Evolutionary conservation across 768 basidiomycete species (phyloP).

Genomic region (Crepidotus variabilis): DNA sequence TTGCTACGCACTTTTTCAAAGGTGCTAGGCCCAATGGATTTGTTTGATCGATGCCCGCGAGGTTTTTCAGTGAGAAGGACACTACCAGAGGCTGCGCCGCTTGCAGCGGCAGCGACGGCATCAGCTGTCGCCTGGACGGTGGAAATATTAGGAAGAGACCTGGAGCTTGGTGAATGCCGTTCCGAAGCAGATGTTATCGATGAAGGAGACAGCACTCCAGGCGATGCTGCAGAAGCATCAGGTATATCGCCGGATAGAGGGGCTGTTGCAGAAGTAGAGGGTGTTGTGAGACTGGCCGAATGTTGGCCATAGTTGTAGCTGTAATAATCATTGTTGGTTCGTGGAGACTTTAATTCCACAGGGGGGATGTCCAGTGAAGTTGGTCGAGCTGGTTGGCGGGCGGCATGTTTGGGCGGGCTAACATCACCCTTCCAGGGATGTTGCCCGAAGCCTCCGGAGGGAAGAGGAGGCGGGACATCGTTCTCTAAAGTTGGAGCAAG

Average conservation of each 20-base stretch:
- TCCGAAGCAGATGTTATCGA: conserved; percentile 8
- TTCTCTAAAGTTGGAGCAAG: conserved; percentile 25
- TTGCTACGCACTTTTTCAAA: conserved; percentile 80
- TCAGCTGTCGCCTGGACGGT: conserved; percentile 11
- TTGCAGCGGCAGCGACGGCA: conserved; percentile 10
- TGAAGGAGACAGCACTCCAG: conserved; percentile 11
- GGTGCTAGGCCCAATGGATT: conserved; percentile 61
- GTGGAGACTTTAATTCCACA: too few relatives aligned
- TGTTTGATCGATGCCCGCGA: conserved; percentile 37
- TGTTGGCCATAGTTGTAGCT: not conserved
- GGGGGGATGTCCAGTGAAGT: not conserved
- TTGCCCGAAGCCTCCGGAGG: not conserved
- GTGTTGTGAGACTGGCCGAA: not conserved
- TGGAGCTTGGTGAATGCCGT: conserved; percentile 1
- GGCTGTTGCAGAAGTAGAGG: conserved; percentile 9
- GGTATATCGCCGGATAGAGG: not conserved
- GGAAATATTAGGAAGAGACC: conserved; percentile 11
- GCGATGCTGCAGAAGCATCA: conserved; percentile 5
- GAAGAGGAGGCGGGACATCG: conserved; percentile 1
- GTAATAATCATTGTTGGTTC: not conserved
- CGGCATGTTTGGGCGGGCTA: not conserved
- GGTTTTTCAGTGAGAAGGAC: conserved; percentile 23
- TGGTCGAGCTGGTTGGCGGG: not conserved
- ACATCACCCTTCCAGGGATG: not conserved
- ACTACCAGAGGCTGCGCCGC: conserved; percentile 13